Conservation (phyloP, 1,284 basidiomycete species). For the Takashimella tepidaria region DNA sequence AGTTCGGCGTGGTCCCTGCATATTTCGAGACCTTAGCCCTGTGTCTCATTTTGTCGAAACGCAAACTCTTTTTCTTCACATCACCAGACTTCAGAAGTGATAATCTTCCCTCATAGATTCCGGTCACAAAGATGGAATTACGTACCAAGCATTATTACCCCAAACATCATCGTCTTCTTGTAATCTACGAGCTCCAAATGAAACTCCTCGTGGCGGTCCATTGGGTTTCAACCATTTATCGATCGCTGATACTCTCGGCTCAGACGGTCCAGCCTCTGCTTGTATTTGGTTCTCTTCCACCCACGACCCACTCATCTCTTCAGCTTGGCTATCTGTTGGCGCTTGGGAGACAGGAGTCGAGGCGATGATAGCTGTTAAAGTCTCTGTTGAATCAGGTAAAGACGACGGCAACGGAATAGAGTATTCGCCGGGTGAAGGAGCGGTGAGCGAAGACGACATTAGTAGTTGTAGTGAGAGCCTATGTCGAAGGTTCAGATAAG, state of each 20-base stretch:
- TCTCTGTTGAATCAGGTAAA: too few species aligned
- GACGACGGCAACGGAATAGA: too few species aligned
- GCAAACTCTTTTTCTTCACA: too few species aligned
- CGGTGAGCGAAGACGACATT: not conserved
- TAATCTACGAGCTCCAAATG: constrained; percentile 43
- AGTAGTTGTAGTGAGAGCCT: too few species aligned
- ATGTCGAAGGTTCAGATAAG: too few species aligned
- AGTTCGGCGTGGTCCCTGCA: constrained; percentile 77
- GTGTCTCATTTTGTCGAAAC: constrained; percentile 6
- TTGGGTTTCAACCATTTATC: constrained; percentile 44
- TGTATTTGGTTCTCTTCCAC: not conserved
- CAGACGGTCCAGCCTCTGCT: constrained; percentile 18
- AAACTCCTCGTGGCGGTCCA: constrained; percentile 40
- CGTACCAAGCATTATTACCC: constrained; percentile 47
- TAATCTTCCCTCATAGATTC: too few species aligned
- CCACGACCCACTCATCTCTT: too few species aligned
- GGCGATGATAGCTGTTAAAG: too few species aligned
- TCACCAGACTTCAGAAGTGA: too few species aligned
- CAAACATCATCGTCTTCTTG: constrained; percentile 42
- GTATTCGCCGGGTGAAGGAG: too few species aligned
- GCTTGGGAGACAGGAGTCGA: not conserved
- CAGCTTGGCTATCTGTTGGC: not conserved
- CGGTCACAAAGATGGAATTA: constrained; percentile 6
- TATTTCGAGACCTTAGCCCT: constrained; percentile 14
- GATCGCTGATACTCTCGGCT: constrained; percentile 22